Percentiles rank a stretch among this genome's conserved stretches.
Evolutionary conservation across 805 yeast species (phyloP).

Genomic region (Kodamaea neixiangensis): DNA sequence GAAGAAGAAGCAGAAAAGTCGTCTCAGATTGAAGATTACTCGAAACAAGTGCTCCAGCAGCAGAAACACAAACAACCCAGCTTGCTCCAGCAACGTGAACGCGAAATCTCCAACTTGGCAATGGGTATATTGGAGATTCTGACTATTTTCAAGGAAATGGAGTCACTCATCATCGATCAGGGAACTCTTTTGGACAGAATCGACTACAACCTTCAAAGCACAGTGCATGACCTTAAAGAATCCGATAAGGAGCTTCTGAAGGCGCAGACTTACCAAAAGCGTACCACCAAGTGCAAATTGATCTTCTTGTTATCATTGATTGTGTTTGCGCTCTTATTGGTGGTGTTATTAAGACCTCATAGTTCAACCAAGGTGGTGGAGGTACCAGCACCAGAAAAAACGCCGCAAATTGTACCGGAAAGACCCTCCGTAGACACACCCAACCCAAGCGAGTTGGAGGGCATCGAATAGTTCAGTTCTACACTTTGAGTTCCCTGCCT

Average conservation of each 20-base stretch:
- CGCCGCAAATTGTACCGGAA: neutral
- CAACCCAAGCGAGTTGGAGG: neutral
- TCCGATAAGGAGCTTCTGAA: constrained; percentile 77
- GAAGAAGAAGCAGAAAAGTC: constrained; percentile 27
- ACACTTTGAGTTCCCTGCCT: neutral
- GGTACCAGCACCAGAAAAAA: constrained; percentile 14
- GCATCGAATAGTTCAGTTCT: neutral
- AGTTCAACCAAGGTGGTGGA: constrained; percentile 28
- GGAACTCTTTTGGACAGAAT: constrained; percentile 93
- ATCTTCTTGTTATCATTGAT: constrained; percentile 72
- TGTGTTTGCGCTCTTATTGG: constrained; percentile 68
- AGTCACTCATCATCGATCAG: constrained; percentile 88
- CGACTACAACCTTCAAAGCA: constrained; percentile 83
- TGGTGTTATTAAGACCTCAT: constrained; percentile 68
- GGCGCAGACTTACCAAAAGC: constrained; percentile 80
- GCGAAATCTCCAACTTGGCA: constrained; percentile 87
- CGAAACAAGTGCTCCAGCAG: constrained; percentile 52
- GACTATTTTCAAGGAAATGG: constrained; percentile 91
- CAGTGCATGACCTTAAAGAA: constrained; percentile 71
- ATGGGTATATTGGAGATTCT: constrained; percentile 93
- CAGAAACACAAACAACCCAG: constrained; percentile 36
- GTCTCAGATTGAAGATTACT: constrained; percentile 50
- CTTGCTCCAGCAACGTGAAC: constrained; percentile 70
- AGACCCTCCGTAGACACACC: constrained; percentile 13
- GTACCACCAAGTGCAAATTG: constrained; percentile 88